Conservation (phyloP, 1,139 yeast species). For the Saccharomyces hybrid region DNA sequence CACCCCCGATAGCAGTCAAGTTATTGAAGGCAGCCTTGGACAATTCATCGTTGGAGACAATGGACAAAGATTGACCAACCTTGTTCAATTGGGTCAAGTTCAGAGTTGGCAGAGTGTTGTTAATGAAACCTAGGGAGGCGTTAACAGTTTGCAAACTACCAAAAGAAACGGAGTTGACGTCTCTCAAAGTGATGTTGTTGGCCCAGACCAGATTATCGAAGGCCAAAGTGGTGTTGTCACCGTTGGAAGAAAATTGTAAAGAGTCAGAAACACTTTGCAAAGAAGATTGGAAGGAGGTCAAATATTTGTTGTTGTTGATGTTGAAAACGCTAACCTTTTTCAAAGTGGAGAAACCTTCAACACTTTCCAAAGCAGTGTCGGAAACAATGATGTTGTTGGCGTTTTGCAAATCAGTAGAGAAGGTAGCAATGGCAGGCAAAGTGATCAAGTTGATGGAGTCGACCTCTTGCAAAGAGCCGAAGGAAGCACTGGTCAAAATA, state of each 20-base stretch:
- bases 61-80: constrained; percentile 76
- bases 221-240: constrained; percentile 59
- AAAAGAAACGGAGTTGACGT: constrained; percentile 64
- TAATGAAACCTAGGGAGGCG: constrained; percentile 72
- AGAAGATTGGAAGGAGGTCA: constrained; percentile 62
- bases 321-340: constrained; percentile 64
- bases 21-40: constrained; percentile 60
- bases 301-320: constrained; percentile 80
- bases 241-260: constrained; percentile 78
- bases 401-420: constrained; percentile 69
- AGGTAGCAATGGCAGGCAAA: constrained; percentile 66
- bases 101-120: constrained; percentile 53
- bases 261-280: constrained; percentile 67
- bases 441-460: constrained; percentile 75
- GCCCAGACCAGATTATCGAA: constrained; percentile 75
- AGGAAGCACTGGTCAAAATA: constrained; percentile 56
- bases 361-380: constrained; percentile 75
- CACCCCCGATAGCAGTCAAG: constrained; percentile 76
- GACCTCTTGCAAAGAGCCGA: constrained; percentile 76
- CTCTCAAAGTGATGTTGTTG: constrained; percentile 78
- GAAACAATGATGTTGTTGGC: constrained; percentile 70
- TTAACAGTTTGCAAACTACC: constrained; percentile 63
- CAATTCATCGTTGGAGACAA: constrained; percentile 67
- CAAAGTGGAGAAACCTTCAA: constrained; percentile 72
- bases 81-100: constrained; percentile 48